Conservation (phyloP, 768 basidiomycete species). For the Macrocybe gigantea region DNA sequence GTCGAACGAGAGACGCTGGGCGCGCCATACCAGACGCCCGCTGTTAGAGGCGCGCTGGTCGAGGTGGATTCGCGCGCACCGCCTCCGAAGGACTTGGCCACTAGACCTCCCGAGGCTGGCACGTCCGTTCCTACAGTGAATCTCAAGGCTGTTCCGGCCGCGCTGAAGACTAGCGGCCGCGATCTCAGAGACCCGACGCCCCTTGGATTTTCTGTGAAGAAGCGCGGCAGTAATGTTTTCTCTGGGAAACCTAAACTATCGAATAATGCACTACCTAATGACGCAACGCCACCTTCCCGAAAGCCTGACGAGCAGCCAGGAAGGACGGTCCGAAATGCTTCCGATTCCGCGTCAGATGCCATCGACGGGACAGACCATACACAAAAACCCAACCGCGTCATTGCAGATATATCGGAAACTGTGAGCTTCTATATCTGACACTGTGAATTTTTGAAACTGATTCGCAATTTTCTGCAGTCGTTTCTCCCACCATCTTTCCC, state of each 20-base stretch:
- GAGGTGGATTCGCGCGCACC: too few relatives aligned
- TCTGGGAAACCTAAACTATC: conserved; percentile 17
- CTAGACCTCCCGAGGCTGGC: neutral
- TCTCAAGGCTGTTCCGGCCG: conserved; percentile 1
- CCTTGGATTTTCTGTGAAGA: conserved; percentile 39
- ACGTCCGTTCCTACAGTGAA: conserved; percentile 2
- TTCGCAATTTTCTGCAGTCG: conserved; percentile 16
- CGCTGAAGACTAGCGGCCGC: neutral
- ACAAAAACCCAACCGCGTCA: conserved; percentile 3
- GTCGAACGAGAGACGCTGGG: conserved; percentile 3
- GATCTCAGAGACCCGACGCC: conserved; percentile 18
- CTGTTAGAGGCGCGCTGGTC: too few relatives aligned
- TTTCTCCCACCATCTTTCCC: conserved; percentile 55
- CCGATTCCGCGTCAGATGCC: conserved; percentile 2
- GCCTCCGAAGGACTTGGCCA: too few relatives aligned
- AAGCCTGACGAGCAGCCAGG: neutral
- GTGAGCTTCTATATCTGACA: conserved; percentile 11
- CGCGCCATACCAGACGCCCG: too few relatives aligned
- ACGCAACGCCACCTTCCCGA: conserved; percentile 2
- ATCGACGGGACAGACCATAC: neutral
- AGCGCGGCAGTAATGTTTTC: conserved; percentile 21
- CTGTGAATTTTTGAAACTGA: conserved; percentile 1
- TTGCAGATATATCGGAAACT: conserved; percentile 21
- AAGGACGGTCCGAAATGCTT: neutral
- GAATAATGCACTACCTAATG: neutral